Evolutionary conservation across 441 rosid genomes (phyloP).

Genomic region (Erodium chrysanthum): DNA sequence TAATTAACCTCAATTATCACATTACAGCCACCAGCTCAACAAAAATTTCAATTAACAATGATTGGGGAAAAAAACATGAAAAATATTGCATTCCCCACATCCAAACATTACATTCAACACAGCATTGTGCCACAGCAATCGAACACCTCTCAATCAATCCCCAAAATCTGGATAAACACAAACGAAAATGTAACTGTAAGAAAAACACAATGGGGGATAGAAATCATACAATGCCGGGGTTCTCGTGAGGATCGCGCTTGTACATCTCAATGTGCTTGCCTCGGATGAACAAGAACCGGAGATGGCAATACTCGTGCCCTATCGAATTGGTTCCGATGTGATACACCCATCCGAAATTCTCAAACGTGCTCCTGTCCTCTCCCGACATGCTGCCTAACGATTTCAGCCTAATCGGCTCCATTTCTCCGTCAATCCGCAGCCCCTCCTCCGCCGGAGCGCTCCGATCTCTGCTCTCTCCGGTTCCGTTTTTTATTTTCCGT

Average conservation of each 20-base stretch:
- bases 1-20: not conserved
- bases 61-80: not conserved
- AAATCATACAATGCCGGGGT: constrained; percentile 18
- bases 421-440: not conserved
- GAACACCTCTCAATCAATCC: not conserved
- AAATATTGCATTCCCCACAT: not conserved
- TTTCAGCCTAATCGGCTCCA: constrained; percentile 1
- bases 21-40: not conserved
- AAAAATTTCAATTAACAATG: too few relatives aligned
- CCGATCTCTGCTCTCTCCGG: not conserved
- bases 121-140: too few relatives aligned
- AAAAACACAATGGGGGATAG: not conserved
- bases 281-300: constrained; percentile 16
- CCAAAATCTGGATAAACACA: too few relatives aligned
- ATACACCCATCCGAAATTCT: constrained; percentile 20
- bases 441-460: not conserved
- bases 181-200: too few relatives aligned
- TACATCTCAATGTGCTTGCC: constrained; percentile 19
- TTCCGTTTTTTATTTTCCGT: too few relatives aligned
- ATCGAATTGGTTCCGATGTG: constrained; percentile 17
- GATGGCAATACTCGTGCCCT: constrained; percentile 15
- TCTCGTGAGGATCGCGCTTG: constrained; percentile 21
- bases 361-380: constrained; percentile 9
- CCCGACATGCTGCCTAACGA: not conserved
- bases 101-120: not conserved